Evolutionary conservation across 768 basidiomycete genomes (phyloP), one percentile per base, ranked within the genome.

Genomic region (Scleroderma citrinum): DNA sequence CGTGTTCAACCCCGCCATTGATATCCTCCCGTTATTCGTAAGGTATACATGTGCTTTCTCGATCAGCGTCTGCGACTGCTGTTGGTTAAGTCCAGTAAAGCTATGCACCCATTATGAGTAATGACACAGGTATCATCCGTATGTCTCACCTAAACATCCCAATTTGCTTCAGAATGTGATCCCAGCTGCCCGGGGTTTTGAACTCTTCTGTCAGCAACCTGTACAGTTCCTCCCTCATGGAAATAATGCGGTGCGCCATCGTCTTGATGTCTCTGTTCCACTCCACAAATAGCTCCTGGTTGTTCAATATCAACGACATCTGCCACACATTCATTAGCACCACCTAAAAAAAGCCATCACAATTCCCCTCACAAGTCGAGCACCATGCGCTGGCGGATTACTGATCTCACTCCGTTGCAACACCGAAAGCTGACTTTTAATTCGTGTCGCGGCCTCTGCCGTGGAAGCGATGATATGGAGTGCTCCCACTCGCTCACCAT

Each of bases 81-180:
- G 71, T 1, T 73, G 64, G 47, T 69, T 81, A 64, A 96, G 74
- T 19, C 92, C 93, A 26, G 92, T 94, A 71, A 87, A 94, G 67
- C 90, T 91, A 64, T 55, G 17, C 43, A 19, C 20, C 3, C 32
- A 43, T 31, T 44, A 19, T 61, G 52, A 63, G 63, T 49, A 38
- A 36, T 12, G 24, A 1, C 19, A 16, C 8, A 36, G 7, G 11
- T 44, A 46, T 17, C 26, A 46, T 29, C 34, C 11, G 44, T 35
- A 20, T 34, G 42, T 30, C 75, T 52, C 65, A 92, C 83, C 88
- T 92, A 77, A 94, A 96, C 94, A 95, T 96, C 49, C 94, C 95
- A 68, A 98, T 98, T 75, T 98, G 96, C 46, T 82, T 80, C 58
- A 86, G 73, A 60, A 99, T 95, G 69, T 98, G 95, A n/a, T 85